These are phyloP conservation scores for Nyssa sinensis DNA, from an alignment of 148 eudicot genomes.

Conservation along the genomic window DNA sequence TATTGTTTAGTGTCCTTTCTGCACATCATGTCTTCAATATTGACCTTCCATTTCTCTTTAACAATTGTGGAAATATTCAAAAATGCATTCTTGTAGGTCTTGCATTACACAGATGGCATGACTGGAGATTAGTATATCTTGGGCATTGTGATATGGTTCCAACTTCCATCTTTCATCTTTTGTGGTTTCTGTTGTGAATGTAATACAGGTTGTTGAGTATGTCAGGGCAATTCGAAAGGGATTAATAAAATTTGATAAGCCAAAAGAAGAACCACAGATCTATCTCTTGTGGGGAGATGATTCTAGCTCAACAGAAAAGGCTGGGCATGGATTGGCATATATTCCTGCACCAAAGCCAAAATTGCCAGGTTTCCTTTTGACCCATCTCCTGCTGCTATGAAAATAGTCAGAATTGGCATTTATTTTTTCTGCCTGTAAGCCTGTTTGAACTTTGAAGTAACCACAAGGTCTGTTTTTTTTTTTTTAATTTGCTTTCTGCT, in stretches of 20 bases:
- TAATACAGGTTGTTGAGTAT: conserved; percentile 48
- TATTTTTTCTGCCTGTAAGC: not conserved
- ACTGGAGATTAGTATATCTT: not conserved
- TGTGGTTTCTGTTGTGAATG: conserved; percentile 14
- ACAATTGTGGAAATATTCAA: too few species aligned
- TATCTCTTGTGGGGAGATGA: conserved; percentile 84
- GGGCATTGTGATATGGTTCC: not conserved
- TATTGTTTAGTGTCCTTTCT: too few species aligned
- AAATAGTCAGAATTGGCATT: not conserved
- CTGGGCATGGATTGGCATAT: conserved; percentile 71
- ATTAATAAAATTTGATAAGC: conserved; percentile 75
- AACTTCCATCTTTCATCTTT: too few species aligned
- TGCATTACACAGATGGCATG: not conserved
- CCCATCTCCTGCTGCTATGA: too few species aligned
- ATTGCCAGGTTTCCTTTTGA: conserved; percentile 59
- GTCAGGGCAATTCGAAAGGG: conserved; percentile 87
- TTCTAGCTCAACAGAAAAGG: conserved; percentile 50
- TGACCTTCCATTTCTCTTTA: too few species aligned
- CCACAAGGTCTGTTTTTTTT: not conserved
- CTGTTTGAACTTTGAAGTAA: too few species aligned
- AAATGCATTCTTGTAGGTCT: too few species aligned
- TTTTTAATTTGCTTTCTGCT: conserved; percentile 7
- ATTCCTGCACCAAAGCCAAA: conserved; percentile 94
- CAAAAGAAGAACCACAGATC: conserved; percentile 65
- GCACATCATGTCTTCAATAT: too few species aligned